Percentiles rank a stretch among this genome's conserved stretches.
Evolutionary conservation across 345 rosid species (phyloP).

Genomic region (Turnera subulata): DNA sequence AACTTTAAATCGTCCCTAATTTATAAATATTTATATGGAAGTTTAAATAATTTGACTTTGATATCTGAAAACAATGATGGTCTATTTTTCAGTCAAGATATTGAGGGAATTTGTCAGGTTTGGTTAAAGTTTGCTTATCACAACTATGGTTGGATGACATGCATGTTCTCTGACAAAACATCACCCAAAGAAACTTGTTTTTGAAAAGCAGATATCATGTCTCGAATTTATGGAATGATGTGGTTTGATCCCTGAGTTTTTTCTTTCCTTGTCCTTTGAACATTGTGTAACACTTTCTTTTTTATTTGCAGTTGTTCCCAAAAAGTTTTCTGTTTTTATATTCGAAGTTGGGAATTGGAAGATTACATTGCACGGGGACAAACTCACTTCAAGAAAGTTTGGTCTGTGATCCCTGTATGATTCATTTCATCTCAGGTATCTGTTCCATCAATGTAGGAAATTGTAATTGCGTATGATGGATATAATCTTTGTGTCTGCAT

Average conservation of each 20-base stretch:
- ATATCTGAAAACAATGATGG: too few species aligned
- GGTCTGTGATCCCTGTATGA: conserved; percentile 24
- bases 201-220: not conserved
- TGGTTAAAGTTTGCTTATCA: too few species aligned
- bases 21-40: too few species aligned
- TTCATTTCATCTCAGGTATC: conserved; percentile 7
- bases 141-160: too few species aligned
- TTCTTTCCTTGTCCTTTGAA: not conserved
- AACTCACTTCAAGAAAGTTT: conserved; percentile 58
- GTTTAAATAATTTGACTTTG: too few species aligned
- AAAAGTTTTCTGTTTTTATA: conserved; percentile 61
- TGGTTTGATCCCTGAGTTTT: not conserved
- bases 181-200: not conserved
- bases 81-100: too few species aligned
- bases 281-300: not conserved
- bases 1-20: too few species aligned
- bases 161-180: too few species aligned
- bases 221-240: not conserved
- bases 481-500: too few species aligned
- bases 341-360: conserved; percentile 81
- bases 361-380: conserved; percentile 71
- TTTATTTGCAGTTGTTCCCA: conserved; percentile 64
- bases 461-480: too few species aligned
- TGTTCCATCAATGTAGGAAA: not conserved
- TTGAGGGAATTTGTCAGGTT: too few species aligned